These are phyloP conservation scores for Moricandia moricandioides DNA, from an alignment of 345 rosid genomes.

Conservation along the genomic window DNA sequence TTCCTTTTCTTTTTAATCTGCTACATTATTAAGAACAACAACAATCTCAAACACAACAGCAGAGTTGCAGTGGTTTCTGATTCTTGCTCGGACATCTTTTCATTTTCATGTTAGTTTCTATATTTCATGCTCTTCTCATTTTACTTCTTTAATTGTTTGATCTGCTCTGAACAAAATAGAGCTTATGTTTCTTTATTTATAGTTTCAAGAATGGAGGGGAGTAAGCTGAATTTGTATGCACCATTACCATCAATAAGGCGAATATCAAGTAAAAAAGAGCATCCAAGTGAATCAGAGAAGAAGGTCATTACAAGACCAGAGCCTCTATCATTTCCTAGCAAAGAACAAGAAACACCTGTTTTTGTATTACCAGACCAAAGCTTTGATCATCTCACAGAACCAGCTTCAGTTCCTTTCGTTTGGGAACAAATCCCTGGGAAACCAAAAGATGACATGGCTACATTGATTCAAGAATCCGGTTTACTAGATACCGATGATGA, in stretches of 20 bases:
- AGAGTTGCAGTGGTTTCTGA: background rate
- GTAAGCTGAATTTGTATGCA: slow-evolving; percentile 67
- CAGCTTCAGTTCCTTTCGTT: slow-evolving; percentile 78
- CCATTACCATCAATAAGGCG: slow-evolving; percentile 87
- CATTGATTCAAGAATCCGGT: slow-evolving; percentile 35
- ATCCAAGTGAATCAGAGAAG: slow-evolving; percentile 3
- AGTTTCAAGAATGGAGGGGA: slow-evolving; percentile 57
- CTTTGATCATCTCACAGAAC: slow-evolving; percentile 73
- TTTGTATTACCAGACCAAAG: slow-evolving; percentile 40
- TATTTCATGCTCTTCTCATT: background rate
- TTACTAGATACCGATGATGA: slow-evolving; percentile 37
- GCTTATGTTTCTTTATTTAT: background rate
- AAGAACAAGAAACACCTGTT: slow-evolving; percentile 26
- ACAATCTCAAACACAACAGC: slow-evolving; percentile 13
- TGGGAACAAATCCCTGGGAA: slow-evolving; percentile 94
- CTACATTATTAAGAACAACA: slow-evolving; percentile 19
- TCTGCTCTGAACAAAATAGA: background rate
- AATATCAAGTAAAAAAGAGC: background rate
- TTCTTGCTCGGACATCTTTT: slow-evolving; percentile 13
- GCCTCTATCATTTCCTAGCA: slow-evolving; percentile 43
- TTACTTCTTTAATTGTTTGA: background rate
- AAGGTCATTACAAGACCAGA: slow-evolving; percentile 30
- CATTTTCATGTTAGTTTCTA: background rate
- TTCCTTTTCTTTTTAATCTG: background rate
- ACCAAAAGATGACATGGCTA: slow-evolving; percentile 47